Evolutionary conservation across 345 rosid genomes (phyloP).

Genomic region (Acer negundo): DNA sequence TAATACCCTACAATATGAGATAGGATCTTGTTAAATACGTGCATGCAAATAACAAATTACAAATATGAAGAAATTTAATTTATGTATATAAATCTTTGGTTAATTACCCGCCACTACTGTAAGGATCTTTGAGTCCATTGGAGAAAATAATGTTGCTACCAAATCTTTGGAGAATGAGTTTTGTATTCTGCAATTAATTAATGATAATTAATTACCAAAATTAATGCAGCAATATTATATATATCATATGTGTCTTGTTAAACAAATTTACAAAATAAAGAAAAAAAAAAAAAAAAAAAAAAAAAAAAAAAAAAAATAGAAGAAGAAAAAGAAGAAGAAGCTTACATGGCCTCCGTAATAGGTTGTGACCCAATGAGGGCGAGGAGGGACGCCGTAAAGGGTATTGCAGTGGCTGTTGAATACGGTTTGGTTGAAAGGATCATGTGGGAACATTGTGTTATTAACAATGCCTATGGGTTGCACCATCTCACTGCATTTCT

Average conservation of each 20-base stretch:
- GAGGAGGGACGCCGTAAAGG: conserved; percentile 35
- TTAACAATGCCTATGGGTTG: conserved; percentile 39
- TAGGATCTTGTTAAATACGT: not conserved
- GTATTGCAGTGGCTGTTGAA: conserved; percentile 19
- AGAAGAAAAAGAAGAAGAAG: no score
- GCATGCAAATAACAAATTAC: not conserved
- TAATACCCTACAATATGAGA: conserved; percentile 34
- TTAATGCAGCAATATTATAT: no score
- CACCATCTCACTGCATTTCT: conserved; percentile 60
- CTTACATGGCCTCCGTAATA: conserved; percentile 54
- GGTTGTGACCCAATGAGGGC: conserved; percentile 57
- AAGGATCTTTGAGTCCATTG: conserved; percentile 48
- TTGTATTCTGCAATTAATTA: conserved; percentile 35
- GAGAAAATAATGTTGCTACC: conserved; percentile 53
- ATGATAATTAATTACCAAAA: no score
- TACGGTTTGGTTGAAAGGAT: conserved; percentile 23
- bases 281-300: not conserved
- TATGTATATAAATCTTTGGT: not conserved
- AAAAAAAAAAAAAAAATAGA: not conserved
- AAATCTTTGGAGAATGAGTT: conserved; percentile 37
- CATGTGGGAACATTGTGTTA: conserved; percentile 38
- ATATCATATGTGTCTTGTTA: no score
- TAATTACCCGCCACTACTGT: conserved; percentile 44
- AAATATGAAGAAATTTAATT: no score
- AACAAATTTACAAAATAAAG: not conserved